Percentiles rank a stretch among this genome's conserved stretches.
phyloP scores from a whole-genome alignment of 768 basidiomycete species.

The Boletus subparvulus region DNA sequence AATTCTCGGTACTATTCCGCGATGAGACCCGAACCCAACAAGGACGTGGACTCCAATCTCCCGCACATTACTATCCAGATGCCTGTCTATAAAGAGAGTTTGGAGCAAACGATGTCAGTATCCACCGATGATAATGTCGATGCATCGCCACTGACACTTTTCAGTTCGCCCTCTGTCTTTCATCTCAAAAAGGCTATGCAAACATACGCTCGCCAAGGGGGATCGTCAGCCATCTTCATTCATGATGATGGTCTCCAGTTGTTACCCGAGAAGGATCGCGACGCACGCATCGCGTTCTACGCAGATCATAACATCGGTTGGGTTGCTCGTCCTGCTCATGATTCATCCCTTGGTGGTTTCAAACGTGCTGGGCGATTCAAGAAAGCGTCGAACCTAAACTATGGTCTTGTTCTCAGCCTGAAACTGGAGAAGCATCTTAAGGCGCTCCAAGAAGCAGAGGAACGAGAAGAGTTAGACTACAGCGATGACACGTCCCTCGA shows the following conservation, averaged over 20 bases:
- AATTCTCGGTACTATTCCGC: slow-evolving; percentile 86
- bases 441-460: slow-evolving; percentile 43
- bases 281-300: slow-evolving; percentile 52
- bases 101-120: slow-evolving; percentile 79
- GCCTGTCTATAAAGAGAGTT: slow-evolving; percentile 86
- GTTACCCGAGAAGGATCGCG: slow-evolving; percentile 45
- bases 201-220: slow-evolving; percentile 65
- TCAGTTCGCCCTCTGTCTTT: slow-evolving; percentile 65
- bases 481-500: slow-evolving; percentile 53
- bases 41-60: slow-evolving; percentile 59
- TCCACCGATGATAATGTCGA: background rate
- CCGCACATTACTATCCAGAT: slow-evolving; percentile 81
- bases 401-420: slow-evolving; percentile 50
- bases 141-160: background rate
- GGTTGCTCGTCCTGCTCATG: slow-evolving; percentile 56
- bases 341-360: slow-evolving; percentile 19
- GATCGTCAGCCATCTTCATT: slow-evolving; percentile 55
- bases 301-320: slow-evolving; percentile 58
- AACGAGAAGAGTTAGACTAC: slow-evolving; percentile 35
- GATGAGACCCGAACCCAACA: slow-evolving; percentile 56
- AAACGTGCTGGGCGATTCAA: slow-evolving; percentile 81
- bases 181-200: slow-evolving; percentile 63
- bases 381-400: slow-evolving; percentile 93
- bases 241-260: slow-evolving; percentile 64
- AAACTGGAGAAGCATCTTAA: slow-evolving; percentile 37